A percentile compares a stretch with the other conserved stretches of the same genome.
phyloP scores from a whole-genome alignment of 345 rosid genomes.

The Cardamine occulta region DNA sequence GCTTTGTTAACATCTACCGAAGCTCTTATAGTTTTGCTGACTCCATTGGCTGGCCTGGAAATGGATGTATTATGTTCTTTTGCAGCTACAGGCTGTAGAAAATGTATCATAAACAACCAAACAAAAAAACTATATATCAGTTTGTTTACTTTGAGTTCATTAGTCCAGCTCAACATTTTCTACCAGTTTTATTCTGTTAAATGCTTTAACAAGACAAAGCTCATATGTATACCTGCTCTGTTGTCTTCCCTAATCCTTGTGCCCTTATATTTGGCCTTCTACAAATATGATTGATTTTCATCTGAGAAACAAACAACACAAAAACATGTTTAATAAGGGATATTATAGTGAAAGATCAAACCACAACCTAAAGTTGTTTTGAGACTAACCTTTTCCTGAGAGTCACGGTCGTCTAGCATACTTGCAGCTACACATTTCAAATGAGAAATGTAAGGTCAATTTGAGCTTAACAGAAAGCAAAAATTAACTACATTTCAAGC shows the following conservation, averaged over 20 bases:
- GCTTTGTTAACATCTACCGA: constrained; percentile 55
- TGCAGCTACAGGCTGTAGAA: constrained; percentile 49
- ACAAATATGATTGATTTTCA: constrained; percentile 48
- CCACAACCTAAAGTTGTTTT: constrained; percentile 15
- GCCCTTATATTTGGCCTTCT: constrained; percentile 56
- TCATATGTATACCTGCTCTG: constrained; percentile 51
- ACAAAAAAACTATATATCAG: not conserved
- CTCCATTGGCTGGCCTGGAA: constrained; percentile 57
- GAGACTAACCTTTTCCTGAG: constrained; percentile 59
- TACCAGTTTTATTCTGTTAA: constrained; percentile 13
- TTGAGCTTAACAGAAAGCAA: not conserved
- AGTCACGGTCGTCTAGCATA: constrained; percentile 47
- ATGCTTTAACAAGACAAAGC: constrained; percentile 17
- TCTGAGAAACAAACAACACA: constrained; percentile 45
- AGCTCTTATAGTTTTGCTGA: constrained; percentile 52
- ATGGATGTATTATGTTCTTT: constrained; percentile 49
- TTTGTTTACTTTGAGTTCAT: not conserved
- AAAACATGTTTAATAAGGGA: constrained; percentile 29
- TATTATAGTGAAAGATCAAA: constrained; percentile 31
- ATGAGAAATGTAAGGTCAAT: constrained; percentile 11
- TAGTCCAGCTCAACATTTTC: constrained; percentile 16
- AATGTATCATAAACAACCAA: constrained; percentile 27
- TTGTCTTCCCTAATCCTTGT: constrained; percentile 51
- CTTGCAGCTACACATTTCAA: constrained; percentile 53
- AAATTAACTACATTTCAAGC: not conserved